Evolutionary conservation across 2,329 filamentous ascomycete genomes (phyloP).

Genomic region (Alternaria arborescens): DNA sequence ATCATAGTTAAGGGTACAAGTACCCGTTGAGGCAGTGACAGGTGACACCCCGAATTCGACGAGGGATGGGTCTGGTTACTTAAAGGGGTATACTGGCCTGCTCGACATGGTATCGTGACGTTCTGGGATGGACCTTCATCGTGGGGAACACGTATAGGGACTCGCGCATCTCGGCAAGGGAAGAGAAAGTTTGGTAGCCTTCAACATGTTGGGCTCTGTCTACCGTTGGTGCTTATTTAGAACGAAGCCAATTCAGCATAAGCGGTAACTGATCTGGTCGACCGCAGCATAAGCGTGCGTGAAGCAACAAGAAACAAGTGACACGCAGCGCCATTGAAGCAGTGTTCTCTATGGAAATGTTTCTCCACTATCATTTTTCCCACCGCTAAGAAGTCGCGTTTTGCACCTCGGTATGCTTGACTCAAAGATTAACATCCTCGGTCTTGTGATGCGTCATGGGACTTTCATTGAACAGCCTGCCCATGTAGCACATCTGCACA

Average conservation of each 20-base stretch:
- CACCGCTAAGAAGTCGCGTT: background rate
- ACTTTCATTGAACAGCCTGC: background rate
- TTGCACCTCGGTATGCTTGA: background rate
- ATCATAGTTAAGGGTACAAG: constrained; percentile 4
- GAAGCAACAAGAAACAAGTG: background rate
- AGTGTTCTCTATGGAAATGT: background rate
- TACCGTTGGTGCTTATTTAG: background rate
- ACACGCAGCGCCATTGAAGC: background rate
- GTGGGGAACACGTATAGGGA: background rate
- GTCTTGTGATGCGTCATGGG: background rate
- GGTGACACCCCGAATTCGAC: constrained; percentile 28
- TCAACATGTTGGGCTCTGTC: background rate
- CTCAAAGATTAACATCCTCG: background rate
- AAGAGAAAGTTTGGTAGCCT: background rate
- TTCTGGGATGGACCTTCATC: background rate
- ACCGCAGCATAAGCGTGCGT: background rate
- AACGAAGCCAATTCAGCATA: background rate
- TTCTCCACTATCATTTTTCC: background rate
- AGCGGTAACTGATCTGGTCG: background rate
- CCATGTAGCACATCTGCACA: background rate
- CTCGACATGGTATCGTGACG: constrained; percentile 3
- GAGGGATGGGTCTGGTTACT: constrained; percentile 25
- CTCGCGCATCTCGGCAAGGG: background rate
- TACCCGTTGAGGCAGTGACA: constrained; percentile 26
- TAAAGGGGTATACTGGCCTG: constrained; percentile 26